Base-by-base conservation (phyloP, 176 grass and related monocot species). In the Poa pratensis region DNA sequence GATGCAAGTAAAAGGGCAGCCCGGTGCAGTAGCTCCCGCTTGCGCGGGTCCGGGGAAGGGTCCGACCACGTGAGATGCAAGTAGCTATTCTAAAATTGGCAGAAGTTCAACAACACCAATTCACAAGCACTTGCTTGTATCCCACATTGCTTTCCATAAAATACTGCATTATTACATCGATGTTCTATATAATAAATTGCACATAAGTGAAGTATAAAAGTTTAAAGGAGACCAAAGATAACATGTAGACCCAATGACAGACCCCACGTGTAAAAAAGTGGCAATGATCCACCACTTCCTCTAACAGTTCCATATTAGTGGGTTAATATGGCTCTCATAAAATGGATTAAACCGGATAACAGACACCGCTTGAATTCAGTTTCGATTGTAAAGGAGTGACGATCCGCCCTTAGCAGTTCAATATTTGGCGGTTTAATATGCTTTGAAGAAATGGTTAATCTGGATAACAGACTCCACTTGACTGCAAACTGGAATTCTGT, bases 101-200 rank as follows among this genome's bases (percentile, higher is more conserved):
- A 73, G 26, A 79, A 79, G 26, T 82, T 39, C 32, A 78, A n/a
- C 22, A 78, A 86, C 19, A 48, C 42, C 11, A 76, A 80, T 61
- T 10, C 24, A 75, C 61, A 75, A 48, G 71, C 34, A 86, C 48
- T 82, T 43, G 42, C 42, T 43, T 43, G 42, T 43, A 59, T 32
- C 28, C 60, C n/a, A 68, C 32, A 24, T 49, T 8, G n/a, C 13
- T 77, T 77, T 69, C 50, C 55, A 50, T 48, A 79, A 57, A 71
- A 86, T 11, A 18, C 2, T 11, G 55, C 18, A 49, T 63, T 63
- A 39, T 39, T 69, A 39, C 30, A 81, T 69, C 2, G 0, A 71
- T 55, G 34, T 43, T 82, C 30, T 37, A 45, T 37, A 82, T 34
- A 19, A 42, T 13, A 82, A 59, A 48, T 34, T 58, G 11, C 74